Conservation (phyloP, 306 rosid genomes). For the Trichosanthes cucumerina region DNA sequence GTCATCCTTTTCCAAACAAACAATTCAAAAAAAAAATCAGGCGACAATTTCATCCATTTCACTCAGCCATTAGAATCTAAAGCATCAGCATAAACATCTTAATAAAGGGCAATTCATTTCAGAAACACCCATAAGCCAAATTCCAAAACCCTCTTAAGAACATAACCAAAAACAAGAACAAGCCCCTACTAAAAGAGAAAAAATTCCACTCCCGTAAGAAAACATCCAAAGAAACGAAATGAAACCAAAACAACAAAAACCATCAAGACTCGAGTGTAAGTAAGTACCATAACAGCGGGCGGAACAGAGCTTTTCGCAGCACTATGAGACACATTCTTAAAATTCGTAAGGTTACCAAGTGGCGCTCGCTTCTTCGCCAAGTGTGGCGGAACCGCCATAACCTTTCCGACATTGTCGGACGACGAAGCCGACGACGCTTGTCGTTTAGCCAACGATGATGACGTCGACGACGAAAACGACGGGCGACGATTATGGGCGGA, state of each 20-base stretch:
- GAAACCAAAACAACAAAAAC: neutral
- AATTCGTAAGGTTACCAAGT: slow-evolving; percentile 67
- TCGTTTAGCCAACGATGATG: slow-evolving; percentile 72
- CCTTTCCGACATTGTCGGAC: slow-evolving; percentile 30
- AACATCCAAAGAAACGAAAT: neutral
- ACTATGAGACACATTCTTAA: slow-evolving; percentile 23
- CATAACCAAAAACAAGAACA: neutral
- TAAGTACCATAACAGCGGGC: slow-evolving; percentile 38
- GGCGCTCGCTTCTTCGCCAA: slow-evolving; percentile 82
- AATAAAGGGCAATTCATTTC: neutral
- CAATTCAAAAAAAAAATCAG: neutral
- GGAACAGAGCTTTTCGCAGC: slow-evolving; percentile 29
- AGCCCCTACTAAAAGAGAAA: neutral
- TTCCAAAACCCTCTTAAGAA: neutral
- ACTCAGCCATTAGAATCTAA: neutral
- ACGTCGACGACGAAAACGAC: slow-evolving; percentile 60
- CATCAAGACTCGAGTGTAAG: neutral
- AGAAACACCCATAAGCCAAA: neutral
- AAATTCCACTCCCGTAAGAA: too few species aligned
- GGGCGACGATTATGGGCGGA: slow-evolving; percentile 64
- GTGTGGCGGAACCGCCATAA: slow-evolving; percentile 20
- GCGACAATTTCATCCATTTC: neutral
- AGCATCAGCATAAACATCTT: neutral
- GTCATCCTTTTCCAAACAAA: neutral
- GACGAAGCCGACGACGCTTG: slow-evolving; percentile 42